Base-by-base conservation (phyloP, 176 grass and related monocot genomes). In the Triticum monococcum region DNA sequence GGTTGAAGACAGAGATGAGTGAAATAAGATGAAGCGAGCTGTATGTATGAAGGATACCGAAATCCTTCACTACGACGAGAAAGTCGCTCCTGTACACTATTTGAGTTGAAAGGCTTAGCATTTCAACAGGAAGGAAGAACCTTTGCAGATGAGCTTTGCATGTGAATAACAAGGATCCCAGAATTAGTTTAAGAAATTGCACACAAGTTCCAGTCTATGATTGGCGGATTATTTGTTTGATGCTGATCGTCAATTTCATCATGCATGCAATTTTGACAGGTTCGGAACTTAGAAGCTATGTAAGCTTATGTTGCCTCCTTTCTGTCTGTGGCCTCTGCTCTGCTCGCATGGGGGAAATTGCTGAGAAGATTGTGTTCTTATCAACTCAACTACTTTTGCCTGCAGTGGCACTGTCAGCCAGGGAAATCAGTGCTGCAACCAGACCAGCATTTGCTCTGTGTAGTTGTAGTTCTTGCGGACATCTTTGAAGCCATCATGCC, bases 311-410 rank as follows among this genome's bases (percentile, higher is more conserved):
- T 61, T 24, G 45, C 78, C 63, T 65, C 43, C 59, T 86, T 81
- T 80, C 77, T 87, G 71, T 85, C 77, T 68, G 26, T 65, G 48
- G 25, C 65, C 79, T 88, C 79, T 68, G 61, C 82, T 93, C 30
- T 88, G 13, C 13, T 93, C 23, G 14, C 48, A 37, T 37, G 48
- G 90, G 90, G 43, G 95, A 92, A 84, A 95, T 78, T 13, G 90
- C 92, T 66, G 95, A 97, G 89, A 97, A 97, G 84, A 94, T 72
- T 43, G 88, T 94, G 78, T 97, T 97, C 87, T 95, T 97, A 59
- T 93, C 95, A 64, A 94, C 89, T 64, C 81, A 88, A 26, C 54
- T 22, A 22, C 18, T 57, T 57, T 0, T 79, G 87, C 32, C 62
- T 68, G 16, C 46, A 30, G 74, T 56, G 50, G 11, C 46, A 6